Evolutionary conservation across 805 yeast species (phyloP).

Genomic region (Candida peoriensis): DNA sequence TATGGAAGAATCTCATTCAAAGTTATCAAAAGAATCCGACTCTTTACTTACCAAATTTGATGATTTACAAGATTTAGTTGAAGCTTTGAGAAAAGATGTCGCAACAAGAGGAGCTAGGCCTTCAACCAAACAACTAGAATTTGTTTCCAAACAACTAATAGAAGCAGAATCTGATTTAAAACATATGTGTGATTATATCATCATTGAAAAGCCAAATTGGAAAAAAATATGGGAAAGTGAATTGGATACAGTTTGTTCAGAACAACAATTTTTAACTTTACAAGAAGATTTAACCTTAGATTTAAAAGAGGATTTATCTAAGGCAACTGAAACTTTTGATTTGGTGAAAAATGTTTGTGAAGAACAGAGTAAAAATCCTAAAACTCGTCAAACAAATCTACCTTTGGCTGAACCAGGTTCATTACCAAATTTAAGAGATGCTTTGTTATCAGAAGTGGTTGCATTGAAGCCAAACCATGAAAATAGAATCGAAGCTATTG

Average conservation of each 20-base stretch:
- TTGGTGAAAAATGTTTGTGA: constrained; percentile 77
- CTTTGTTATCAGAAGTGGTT: constrained; percentile 73
- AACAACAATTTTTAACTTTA: constrained; percentile 84
- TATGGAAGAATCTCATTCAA: constrained; percentile 70
- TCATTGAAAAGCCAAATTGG: constrained; percentile 77
- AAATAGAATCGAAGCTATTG: constrained; percentile 80
- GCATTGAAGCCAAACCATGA: constrained; percentile 82
- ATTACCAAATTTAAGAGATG: constrained; percentile 59
- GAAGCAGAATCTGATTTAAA: constrained; percentile 50
- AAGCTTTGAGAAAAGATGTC: constrained; percentile 83
- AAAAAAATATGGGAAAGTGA: constrained; percentile 89
- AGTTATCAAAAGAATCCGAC: constrained; percentile 75
- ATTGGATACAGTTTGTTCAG: constrained; percentile 84
- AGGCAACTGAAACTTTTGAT: constrained; percentile 75
- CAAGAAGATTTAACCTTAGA: constrained; percentile 85
- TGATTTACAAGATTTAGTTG: constrained; percentile 88
- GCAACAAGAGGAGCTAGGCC: constrained; percentile 88
- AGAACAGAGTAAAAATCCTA: constrained; percentile 64
- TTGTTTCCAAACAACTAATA: constrained; percentile 59
- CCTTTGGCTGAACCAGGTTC: constrained; percentile 63
- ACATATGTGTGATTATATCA: constrained; percentile 55
- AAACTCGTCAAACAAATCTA: constrained; percentile 30
- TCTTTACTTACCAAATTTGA: constrained; percentile 72
- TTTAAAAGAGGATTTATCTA: constrained; percentile 72
- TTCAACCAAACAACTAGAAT: constrained; percentile 62